Conservation (phyloP, 2,329 filamentous ascomycete species). For the Dichotomopilus funicola region DNA sequence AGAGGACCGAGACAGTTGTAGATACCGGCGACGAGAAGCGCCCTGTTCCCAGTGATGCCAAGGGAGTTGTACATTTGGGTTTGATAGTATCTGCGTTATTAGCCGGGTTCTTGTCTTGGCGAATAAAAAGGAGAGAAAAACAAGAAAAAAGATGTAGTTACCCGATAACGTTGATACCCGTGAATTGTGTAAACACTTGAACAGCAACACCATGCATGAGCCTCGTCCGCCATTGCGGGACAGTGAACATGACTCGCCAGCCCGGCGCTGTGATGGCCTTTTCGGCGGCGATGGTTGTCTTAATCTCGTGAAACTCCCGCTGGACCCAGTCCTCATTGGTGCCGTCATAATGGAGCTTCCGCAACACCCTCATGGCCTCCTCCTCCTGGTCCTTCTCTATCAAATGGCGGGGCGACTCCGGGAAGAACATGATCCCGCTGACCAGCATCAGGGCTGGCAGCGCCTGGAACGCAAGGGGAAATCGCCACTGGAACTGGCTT, state of each 20-base stretch:
- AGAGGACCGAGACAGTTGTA: conserved; percentile 55
- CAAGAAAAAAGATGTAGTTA: too few relatives aligned
- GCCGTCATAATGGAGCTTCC: conserved; percentile 49
- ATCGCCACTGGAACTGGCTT: conserved; percentile 29
- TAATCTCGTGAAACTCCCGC: conserved; percentile 53
- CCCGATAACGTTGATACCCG: conserved; percentile 53
- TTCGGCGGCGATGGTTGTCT: conserved; percentile 54
- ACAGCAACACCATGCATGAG: conserved; percentile 53
- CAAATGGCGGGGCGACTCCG: conserved; percentile 30
- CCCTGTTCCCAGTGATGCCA: conserved; percentile 48
- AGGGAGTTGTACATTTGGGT: conserved; percentile 52
- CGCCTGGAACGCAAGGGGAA: conserved; percentile 34
- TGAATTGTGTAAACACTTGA: conserved; percentile 61
- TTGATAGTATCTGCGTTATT: conserved; percentile 49
- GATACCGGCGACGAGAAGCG: conserved; percentile 51
- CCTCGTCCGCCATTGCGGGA: conserved; percentile 53
- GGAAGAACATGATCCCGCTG: conserved; percentile 28
- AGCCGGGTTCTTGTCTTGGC: too few relatives aligned
- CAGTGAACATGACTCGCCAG: conserved; percentile 52
- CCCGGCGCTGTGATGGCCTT: conserved; percentile 45
- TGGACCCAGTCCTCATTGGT: conserved; percentile 52
- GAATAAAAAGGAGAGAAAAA: too few relatives aligned
- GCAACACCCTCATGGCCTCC: conserved; percentile 42
- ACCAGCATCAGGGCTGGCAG: conserved; percentile 31
- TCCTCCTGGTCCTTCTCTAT: conserved; percentile 36